These are phyloP conservation scores for Leishmania tarentolae DNA, from an alignment of 208 protist species.

Conservation along the genomic window DNA sequence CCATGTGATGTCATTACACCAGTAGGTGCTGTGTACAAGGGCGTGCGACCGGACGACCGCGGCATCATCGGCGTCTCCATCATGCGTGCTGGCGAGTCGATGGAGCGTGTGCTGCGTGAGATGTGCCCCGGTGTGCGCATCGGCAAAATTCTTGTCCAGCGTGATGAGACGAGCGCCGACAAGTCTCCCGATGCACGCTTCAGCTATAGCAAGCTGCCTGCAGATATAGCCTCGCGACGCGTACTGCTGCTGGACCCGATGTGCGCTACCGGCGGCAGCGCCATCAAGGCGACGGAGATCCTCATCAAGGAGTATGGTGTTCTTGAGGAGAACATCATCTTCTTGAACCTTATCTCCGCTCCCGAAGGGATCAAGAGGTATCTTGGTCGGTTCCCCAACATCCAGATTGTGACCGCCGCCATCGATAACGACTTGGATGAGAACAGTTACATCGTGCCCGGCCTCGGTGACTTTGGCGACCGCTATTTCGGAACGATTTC, in stretches of 20 bases:
- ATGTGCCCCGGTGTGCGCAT: slow-evolving; percentile 96
- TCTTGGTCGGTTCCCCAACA: slow-evolving; percentile 69
- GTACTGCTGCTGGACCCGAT: slow-evolving; percentile 98
- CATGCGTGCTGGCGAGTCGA: slow-evolving; percentile 96
- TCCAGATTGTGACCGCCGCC: slow-evolving; percentile 90
- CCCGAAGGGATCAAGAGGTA: slow-evolving; percentile 88
- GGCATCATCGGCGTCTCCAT: slow-evolving; percentile 97
- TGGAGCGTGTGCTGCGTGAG: slow-evolving; percentile 94
- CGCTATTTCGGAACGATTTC: slow-evolving; percentile 95
- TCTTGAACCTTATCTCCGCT: slow-evolving; percentile 94
- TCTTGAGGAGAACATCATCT: slow-evolving; percentile 95
- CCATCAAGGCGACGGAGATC: slow-evolving; percentile 75
- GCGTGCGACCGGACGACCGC: slow-evolving; percentile 64
- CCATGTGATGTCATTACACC: slow-evolving; percentile 92
- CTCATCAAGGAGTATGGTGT: slow-evolving; percentile 87
- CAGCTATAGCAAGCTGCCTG: slow-evolving; percentile 96
- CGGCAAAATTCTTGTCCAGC: slow-evolving; percentile 99
- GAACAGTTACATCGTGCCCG: slow-evolving; percentile 95
- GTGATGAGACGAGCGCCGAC: slow-evolving; percentile 91
- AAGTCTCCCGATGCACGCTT: slow-evolving; percentile 89
- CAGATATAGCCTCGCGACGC: slow-evolving; percentile 87
- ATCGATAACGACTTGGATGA: slow-evolving; percentile 94
- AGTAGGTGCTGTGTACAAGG: slow-evolving; percentile 81
- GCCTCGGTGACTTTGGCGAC: slow-evolving; percentile 97
- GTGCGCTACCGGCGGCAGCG: slow-evolving; percentile 95